Base-by-base conservation (phyloP, 352 stramenopile genomes). In the Pythium dissimile region DNA sequence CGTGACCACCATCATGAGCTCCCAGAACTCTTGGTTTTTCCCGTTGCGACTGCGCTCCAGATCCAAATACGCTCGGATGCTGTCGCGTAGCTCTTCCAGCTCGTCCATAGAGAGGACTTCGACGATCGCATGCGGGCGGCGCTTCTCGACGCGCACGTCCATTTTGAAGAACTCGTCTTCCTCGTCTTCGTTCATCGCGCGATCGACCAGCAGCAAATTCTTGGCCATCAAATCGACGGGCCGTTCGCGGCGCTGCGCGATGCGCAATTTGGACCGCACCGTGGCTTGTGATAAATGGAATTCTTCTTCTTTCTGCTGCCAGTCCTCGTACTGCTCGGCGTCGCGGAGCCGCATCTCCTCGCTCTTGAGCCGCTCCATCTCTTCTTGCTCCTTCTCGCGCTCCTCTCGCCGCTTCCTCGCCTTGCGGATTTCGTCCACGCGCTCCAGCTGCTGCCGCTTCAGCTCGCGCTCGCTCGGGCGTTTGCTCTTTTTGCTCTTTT, bases 141-240 rank as follows among this genome's bases (percentile, higher is more conserved):
- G 75, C 48, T 94, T 87, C 64, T 97, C 78, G 21, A 98, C 78
- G 26, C 94, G 78, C 32, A 88, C 82, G 3, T 73, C 68, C 5
- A 75, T 74, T n/a, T 85, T 76, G 18, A 87, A 62, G 12, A 80
- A 74, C 59, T 92, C 88, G 34, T 79, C 73, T 50, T 94, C 84
- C 41, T 90, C 53, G 10, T 67, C 76, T 48, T 95, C 80, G 24
- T 89, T 37, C 38, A 56, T 66, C 70, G 34, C 83, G 62, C 64
- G 73, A 26, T 72, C 96, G 58, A 98, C 94, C 1, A 99, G 69
- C n/a, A 99, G 76, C 43, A 99, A 67, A 72, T 99, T 99, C 78
- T 99, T 99, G n/a, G 96, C 96, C 23, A 99, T 64, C 35, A 98
- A 57, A 72, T 99, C 97, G 59, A 99, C 90, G 1, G 97, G 96